Evolutionary conservation across 208 protist species (phyloP).

Genomic region (Trypanosoma vivax): DNA sequence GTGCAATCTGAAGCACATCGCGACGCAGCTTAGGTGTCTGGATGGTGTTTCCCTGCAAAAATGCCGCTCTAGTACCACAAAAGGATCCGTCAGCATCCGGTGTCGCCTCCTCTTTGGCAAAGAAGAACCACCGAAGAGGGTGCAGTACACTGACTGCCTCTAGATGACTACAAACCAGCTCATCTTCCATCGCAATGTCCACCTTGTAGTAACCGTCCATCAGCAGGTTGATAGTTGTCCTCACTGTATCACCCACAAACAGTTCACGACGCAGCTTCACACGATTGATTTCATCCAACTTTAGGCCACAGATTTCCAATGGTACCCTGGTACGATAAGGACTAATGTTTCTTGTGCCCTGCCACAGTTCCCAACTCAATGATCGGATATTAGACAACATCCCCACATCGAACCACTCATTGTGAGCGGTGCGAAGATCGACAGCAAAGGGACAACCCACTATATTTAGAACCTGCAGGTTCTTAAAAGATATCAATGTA

Average conservation of each 20-base stretch:
- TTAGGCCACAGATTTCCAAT: conserved; percentile 73
- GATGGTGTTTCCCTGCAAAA: not conserved
- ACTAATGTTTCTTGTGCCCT: conserved; percentile 64
- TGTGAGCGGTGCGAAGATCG: conserved; percentile 39
- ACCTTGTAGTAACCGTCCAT: conserved; percentile 85
- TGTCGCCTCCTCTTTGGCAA: conserved; percentile 13
- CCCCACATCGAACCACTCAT: conserved; percentile 86
- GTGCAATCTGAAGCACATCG: conserved; percentile 40
- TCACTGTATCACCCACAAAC: conserved; percentile 68
- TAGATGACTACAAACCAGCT: conserved; percentile 56
- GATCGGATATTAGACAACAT: conserved; percentile 61
- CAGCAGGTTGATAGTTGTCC: conserved; percentile 78
- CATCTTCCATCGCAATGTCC: conserved; percentile 68
- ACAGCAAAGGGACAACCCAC: conserved; percentile 79
- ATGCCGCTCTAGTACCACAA: not conserved
- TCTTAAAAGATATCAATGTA: conserved; percentile 78
- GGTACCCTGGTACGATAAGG: conserved; percentile 82
- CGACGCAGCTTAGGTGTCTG: conserved; percentile 17
- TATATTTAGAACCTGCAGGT: conserved; percentile 72
- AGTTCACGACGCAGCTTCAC: conserved; percentile 54
- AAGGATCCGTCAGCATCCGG: not conserved
- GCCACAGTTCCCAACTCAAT: conserved; percentile 83
- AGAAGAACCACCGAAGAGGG: conserved; percentile 60
- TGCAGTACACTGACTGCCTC: conserved; percentile 52
- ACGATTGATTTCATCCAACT: conserved; percentile 55